phyloP scores from a whole-genome alignment of 208 protist species.

The Novymonas esmeraldas region DNA sequence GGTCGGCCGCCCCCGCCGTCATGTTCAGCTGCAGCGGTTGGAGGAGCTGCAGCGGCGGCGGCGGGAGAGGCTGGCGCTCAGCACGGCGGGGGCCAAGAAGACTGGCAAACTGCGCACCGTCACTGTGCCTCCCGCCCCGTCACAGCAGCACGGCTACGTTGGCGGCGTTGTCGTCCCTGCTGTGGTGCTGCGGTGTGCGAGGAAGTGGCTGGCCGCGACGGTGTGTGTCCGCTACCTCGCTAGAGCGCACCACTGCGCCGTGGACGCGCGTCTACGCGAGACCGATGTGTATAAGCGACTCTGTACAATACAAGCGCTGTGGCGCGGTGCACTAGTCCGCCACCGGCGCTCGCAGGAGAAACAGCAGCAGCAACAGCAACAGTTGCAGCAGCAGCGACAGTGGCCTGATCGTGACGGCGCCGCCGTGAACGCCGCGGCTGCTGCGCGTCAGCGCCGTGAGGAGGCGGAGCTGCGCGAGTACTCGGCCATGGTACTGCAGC shows the following conservation, averaged over 20 bases:
- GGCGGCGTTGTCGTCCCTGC: conserved; percentile 21
- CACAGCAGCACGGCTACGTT: conserved; percentile 17
- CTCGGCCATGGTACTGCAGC: conserved; percentile 71
- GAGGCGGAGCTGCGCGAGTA: conserved; percentile 51
- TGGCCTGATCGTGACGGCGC: not conserved
- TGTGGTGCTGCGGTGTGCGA: conserved; percentile 40
- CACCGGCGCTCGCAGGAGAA: not conserved
- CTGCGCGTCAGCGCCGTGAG: not conserved
- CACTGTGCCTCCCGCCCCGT: not conserved
- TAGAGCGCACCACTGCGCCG: not conserved
- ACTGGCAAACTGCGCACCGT: not conserved
- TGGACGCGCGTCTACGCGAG: conserved; percentile 28
- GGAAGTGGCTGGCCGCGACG: conserved; percentile 54
- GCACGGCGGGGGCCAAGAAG: not conserved
- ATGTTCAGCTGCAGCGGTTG: conserved; percentile 43
- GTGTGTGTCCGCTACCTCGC: conserved; percentile 47
- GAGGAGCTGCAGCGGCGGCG: conserved; percentile 49
- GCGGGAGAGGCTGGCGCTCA: conserved; percentile 14
- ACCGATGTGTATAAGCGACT: conserved; percentile 23
- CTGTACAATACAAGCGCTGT: conserved; percentile 39
- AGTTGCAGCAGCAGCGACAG: not conserved
- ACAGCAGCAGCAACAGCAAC: not conserved
- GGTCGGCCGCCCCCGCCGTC: conserved; percentile 49
- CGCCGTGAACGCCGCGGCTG: no score
- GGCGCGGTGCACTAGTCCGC: conserved; percentile 27